Evolutionary conservation across 1,284 basidiomycete species (phyloP).

Genomic region (Wallemia hederae): DNA sequence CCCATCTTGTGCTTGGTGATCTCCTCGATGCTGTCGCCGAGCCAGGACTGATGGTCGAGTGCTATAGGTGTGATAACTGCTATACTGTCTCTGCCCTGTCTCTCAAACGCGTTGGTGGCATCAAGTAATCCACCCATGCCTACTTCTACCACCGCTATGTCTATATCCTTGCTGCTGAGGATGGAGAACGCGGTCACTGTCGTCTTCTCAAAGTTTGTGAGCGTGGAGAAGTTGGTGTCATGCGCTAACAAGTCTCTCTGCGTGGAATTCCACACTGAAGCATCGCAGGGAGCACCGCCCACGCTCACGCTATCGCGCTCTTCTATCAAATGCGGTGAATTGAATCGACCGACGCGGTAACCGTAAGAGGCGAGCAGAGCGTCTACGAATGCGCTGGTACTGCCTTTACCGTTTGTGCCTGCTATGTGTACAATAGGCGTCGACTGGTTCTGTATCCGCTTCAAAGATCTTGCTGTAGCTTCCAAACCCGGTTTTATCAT

Average conservation of each 20-base stretch:
- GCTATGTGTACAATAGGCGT: constrained; percentile 74
- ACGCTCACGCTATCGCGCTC: constrained; percentile 50
- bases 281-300: constrained; percentile 27
- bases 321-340: constrained; percentile 65
- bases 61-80: constrained; percentile 49
- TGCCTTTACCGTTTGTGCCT: constrained; percentile 95
- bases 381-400: constrained; percentile 52
- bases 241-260: constrained; percentile 25
- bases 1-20: constrained; percentile 64
- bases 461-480: neutral
- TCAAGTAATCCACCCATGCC: constrained; percentile 80
- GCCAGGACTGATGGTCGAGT: constrained; percentile 68
- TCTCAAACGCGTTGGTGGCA: constrained; percentile 47
- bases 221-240: constrained; percentile 22
- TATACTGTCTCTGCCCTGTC: constrained; percentile 23
- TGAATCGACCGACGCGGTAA: constrained; percentile 51
- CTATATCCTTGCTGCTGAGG: constrained; percentile 36
- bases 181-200: constrained; percentile 42
- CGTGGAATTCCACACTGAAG: constrained; percentile 23
- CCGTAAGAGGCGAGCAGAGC: constrained; percentile 34
- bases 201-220: constrained; percentile 55
- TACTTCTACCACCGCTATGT: constrained; percentile 68
- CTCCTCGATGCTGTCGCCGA: constrained; percentile 41
- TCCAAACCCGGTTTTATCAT: neutral
- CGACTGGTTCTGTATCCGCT: constrained; percentile 4